Evolutionary conservation across 1,284 basidiomycete genomes (phyloP).

Genomic region (Porodaedalea pini): DNA sequence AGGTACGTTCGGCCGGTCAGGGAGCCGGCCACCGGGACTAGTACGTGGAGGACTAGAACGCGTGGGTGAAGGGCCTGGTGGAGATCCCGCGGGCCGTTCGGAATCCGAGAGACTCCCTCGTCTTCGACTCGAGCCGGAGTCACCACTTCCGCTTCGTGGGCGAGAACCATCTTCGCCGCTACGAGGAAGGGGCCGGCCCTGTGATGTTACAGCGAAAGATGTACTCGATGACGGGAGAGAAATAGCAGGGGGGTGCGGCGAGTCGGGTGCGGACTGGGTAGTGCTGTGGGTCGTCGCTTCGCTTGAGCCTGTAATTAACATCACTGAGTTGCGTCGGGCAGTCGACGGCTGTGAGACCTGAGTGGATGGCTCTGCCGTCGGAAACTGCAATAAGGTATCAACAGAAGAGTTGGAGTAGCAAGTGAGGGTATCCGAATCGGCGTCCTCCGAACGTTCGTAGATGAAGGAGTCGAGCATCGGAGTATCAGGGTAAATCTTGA

Average conservation of each 20-base stretch:
- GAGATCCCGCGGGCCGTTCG: neutral
- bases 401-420: conserved; percentile 14
- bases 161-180: neutral
- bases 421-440: conserved; percentile 18
- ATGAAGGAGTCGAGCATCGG: conserved; percentile 15
- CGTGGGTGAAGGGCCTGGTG: conserved; percentile 3
- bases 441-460: conserved; percentile 20
- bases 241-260: conserved; percentile 2
- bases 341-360: conserved; percentile 1
- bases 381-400: conserved; percentile 12
- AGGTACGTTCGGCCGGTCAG: neutral
- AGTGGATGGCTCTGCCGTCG: neutral
- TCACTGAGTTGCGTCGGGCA: conserved; percentile 2
- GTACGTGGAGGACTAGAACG: conserved; percentile 6
- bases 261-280: conserved; percentile 6
- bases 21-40: neutral
- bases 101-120: conserved; percentile 12
- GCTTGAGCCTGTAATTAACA: neutral
- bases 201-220: conserved; percentile 1
- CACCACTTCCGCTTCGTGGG: conserved; percentile 6
- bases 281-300: neutral
- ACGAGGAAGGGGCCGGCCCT: conserved; percentile 2
- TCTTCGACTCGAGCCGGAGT: conserved; percentile 10
- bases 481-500: conserved; percentile 13
- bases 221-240: conserved; percentile 7